These are phyloP conservation scores for Pseudozyma pruni DNA, from an alignment of 1,284 basidiomycete genomes.

Conservation along the genomic window DNA sequence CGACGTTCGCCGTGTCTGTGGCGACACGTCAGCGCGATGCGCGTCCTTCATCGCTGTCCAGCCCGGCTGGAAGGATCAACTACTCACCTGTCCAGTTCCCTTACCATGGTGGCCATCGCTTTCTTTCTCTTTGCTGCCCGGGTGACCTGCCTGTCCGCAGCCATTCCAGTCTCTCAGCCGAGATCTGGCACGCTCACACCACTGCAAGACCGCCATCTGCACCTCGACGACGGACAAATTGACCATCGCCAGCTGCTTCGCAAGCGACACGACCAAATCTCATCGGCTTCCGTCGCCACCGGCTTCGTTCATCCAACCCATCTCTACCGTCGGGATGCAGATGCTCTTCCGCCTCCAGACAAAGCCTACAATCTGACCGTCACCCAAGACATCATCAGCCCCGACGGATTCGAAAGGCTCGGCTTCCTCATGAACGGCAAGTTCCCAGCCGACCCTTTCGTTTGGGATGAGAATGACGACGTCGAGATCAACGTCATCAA, in stretches of 20 bases:
- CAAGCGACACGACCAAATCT: slow-evolving; percentile 32
- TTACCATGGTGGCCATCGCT: neutral
- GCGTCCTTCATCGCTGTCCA: neutral
- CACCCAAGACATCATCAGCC: slow-evolving; percentile 38
- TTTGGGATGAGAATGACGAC: slow-evolving; percentile 56
- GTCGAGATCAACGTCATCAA: slow-evolving; percentile 47
- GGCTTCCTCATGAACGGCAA: slow-evolving; percentile 53
- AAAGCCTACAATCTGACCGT: slow-evolving; percentile 39
- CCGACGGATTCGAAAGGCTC: slow-evolving; percentile 41
- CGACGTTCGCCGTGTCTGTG: no score
- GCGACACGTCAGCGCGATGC: no score
- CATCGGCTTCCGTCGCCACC: slow-evolving; percentile 23
- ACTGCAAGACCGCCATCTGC: neutral
- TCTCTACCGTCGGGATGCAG: slow-evolving; percentile 36
- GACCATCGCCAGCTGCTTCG: slow-evolving; percentile 25
- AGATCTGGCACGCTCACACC: neutral
- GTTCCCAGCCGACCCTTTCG: slow-evolving; percentile 39
- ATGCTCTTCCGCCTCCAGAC: slow-evolving; percentile 36
- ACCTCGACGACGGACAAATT: neutral
- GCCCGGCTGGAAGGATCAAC: neutral
- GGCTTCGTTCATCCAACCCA: slow-evolving; percentile 41
- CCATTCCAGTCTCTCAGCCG: slow-evolving; percentile 7
- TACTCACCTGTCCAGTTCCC: neutral
- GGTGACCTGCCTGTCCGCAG: slow-evolving; percentile 2
- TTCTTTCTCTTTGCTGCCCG: slow-evolving; percentile 3